A percentile compares a stretch with the other conserved stretches of the same genome.
Conservation (phyloP, 2,329 filamentous ascomycete genomes). For the Penicillium paneum region DNA sequence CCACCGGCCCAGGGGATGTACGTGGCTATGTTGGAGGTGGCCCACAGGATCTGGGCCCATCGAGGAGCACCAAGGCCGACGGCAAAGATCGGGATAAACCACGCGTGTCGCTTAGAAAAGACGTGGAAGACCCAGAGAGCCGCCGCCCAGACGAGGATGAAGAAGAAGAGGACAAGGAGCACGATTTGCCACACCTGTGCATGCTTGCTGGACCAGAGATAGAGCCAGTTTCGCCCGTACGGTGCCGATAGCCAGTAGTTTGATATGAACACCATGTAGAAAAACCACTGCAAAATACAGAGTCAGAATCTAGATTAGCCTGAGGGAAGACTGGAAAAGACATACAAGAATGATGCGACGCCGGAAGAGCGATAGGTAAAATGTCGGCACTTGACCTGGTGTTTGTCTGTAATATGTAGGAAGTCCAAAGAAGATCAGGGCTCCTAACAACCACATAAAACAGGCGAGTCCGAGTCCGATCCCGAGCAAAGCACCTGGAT, state of each 20-base stretch:
- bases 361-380: slow-evolving; percentile 62
- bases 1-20: slow-evolving; percentile 60
- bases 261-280: slow-evolving; percentile 59
- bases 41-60: slow-evolving; percentile 68
- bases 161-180: slow-evolving; percentile 49
- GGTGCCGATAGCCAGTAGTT: slow-evolving; percentile 66
- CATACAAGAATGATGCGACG: slow-evolving; percentile 47
- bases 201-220: slow-evolving; percentile 55
- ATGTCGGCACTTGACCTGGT: slow-evolving; percentile 62
- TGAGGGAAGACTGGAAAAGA: slow-evolving; percentile 31
- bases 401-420: slow-evolving; percentile 64
- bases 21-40: slow-evolving; percentile 56
- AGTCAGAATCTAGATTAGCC: neutral
- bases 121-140: slow-evolving; percentile 49
- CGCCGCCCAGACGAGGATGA: slow-evolving; percentile 55
- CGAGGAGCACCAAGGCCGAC: slow-evolving; percentile 63
- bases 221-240: slow-evolving; percentile 66
- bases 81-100: slow-evolving; percentile 67
- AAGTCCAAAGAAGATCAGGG: slow-evolving; percentile 56
- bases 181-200: slow-evolving; percentile 56
- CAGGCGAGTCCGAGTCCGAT: slow-evolving; percentile 58
- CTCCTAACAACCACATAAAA: slow-evolving; percentile 55
- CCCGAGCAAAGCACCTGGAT: slow-evolving; percentile 48
- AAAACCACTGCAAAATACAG: slow-evolving; percentile 49
- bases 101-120: slow-evolving; percentile 59